phyloP scores from a whole-genome alignment of 192 early-diverging fungal species.

The Allomyces arbusculus region DNA sequence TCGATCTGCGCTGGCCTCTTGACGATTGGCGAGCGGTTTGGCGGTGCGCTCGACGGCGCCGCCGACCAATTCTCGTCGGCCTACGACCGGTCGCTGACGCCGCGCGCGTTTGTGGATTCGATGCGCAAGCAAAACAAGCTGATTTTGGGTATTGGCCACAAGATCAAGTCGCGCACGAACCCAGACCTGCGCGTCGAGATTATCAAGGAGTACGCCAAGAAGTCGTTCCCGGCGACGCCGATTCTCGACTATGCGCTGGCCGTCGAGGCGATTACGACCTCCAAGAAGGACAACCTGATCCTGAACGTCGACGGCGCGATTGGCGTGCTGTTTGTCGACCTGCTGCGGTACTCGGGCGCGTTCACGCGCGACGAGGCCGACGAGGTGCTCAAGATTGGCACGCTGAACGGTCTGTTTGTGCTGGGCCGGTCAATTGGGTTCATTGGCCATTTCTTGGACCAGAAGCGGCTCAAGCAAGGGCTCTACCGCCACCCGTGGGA shows the following conservation, averaged over 20 bases:
- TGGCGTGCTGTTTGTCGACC: conserved; percentile 86
- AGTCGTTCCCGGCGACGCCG: conserved; percentile 65
- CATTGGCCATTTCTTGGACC: conserved; percentile 94
- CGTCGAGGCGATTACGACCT: conserved; percentile 86
- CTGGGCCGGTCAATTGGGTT: conserved; percentile 88
- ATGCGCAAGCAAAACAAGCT: conserved; percentile 94
- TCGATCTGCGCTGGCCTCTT: conserved; percentile 83
- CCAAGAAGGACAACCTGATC: conserved; percentile 96
- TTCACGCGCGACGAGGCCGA: conserved; percentile 87
- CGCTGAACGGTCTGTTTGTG: conserved; percentile 91
- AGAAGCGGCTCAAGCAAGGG: conserved; percentile 95
- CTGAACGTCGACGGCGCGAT: conserved; percentile 88
- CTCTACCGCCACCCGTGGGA: conserved; percentile 97
- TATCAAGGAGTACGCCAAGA: conserved; percentile 79
- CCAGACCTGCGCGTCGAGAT: conserved; percentile 90
- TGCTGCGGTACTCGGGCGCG: conserved; percentile 76
- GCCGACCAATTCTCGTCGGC: conserved; percentile 76
- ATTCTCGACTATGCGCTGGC: conserved; percentile 84
- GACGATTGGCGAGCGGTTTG: conserved; percentile 95
- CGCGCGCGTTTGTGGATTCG: conserved; percentile 81
- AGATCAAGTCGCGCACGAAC: conserved; percentile 98
- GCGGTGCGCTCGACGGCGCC: conserved; percentile 91
- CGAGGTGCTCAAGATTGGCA: conserved; percentile 86
- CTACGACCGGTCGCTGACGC: conserved; percentile 79
- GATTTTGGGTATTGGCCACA: conserved; percentile 96